These are phyloP conservation scores for Beauveria asiatica DNA, from an alignment of 2,329 filamentous ascomycete genomes.

Conservation along the genomic window DNA sequence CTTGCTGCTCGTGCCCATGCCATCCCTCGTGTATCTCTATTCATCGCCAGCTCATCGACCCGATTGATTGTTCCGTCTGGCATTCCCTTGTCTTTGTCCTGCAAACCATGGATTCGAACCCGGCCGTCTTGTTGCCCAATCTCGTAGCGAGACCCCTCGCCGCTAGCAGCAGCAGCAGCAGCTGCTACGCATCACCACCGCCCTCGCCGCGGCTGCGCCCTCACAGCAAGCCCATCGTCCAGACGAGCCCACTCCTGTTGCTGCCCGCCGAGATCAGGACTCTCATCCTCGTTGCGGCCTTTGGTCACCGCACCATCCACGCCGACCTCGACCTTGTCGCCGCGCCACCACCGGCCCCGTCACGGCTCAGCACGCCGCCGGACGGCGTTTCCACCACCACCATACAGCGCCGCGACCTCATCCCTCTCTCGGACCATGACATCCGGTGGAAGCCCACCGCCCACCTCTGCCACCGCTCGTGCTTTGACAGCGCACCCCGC, in stretches of 20 bases:
- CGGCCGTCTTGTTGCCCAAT: background rate
- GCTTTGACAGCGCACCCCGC: background rate
- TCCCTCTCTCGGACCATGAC: background rate
- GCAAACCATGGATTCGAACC: background rate
- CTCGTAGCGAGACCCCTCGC: background rate
- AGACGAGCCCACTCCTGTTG: background rate
- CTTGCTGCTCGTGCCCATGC: background rate
- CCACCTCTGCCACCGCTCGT: constrained; percentile 2
- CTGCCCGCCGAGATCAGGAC: background rate
- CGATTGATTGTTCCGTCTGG: background rate
- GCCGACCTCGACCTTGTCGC: background rate
- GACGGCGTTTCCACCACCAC: too few relatives aligned
- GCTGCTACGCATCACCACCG: background rate
- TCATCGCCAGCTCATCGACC: background rate
- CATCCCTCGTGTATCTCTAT: background rate
- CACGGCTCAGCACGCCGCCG: background rate
- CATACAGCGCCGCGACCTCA: background rate
- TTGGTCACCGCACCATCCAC: constrained; percentile 6
- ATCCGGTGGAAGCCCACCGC: background rate
- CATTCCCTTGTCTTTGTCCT: too few relatives aligned
- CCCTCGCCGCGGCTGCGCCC: background rate
- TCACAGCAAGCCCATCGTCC: background rate
- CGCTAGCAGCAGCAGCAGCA: background rate
- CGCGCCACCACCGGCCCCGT: background rate
- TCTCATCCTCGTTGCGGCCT: constrained; percentile 5